These are phyloP conservation scores for Alternaria panax DNA, from an alignment of 2,329 filamentous ascomycete genomes.

Conservation along the genomic window DNA sequence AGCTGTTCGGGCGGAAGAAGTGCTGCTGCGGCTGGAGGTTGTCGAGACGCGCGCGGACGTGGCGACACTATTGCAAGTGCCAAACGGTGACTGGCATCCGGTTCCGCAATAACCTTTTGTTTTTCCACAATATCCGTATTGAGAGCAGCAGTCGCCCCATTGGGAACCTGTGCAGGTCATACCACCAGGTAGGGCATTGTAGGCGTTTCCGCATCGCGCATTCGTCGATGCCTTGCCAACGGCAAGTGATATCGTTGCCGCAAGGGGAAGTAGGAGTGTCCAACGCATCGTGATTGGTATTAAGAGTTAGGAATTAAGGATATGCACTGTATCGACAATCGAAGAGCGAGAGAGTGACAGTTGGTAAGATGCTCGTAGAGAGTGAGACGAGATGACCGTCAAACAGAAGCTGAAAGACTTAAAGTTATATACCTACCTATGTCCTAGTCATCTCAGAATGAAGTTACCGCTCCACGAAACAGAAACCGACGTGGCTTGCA, in stretches of 20 bases:
- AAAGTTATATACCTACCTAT: neutral
- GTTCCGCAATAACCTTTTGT: slow-evolving; percentile 5
- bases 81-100: slow-evolving; percentile 1
- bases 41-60: neutral
- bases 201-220: slow-evolving; percentile 4
- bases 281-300: neutral
- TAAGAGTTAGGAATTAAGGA: neutral
- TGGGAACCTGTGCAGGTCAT: slow-evolving; percentile 5
- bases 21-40: neutral
- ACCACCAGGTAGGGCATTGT: neutral
- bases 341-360: neutral
- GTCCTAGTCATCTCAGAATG: neutral
- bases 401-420: neutral
- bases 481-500: neutral
- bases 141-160: slow-evolving; percentile 7
- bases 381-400: neutral
- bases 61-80: neutral
- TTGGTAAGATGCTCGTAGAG: neutral
- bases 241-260: neutral
- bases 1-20: neutral
- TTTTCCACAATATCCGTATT: slow-evolving; percentile 7
- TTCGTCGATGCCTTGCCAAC: slow-evolving; percentile 1
- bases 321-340: neutral
- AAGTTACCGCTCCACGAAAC: too few relatives aligned
- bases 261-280: neutral